Evolutionary conservation across 192 early-diverging fungal species (phyloP), one percentile per base, ranked within the genome.

Genomic region (Haplosporangium gracile): DNA sequence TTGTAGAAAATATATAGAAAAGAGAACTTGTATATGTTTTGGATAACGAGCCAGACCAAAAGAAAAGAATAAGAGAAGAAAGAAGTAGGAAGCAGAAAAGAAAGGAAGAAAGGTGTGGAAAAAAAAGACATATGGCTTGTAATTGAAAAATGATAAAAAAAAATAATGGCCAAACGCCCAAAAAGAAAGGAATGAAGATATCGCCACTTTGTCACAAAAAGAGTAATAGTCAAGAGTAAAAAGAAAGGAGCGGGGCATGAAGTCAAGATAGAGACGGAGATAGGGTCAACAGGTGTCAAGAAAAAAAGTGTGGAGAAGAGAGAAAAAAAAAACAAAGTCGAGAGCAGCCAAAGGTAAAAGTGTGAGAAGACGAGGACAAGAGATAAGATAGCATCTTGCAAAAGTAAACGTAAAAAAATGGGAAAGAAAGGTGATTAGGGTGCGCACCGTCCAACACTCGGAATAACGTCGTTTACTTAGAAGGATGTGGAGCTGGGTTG

Each of bases 371-470:
- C 7, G 60, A 32, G 26, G 24, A 8, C 55, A 9, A 26, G 9
- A 65, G 60, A 65, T 65, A 65, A 65, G 60, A 65, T 65, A 65
- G 60, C 60, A 65, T 60, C 57, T 29, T n/a, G 36, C 36, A 36
- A 36, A 36, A 36, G 36, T 36, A 36, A 60, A 24, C 1, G 5
- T 29, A 65, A 65, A 32, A 65, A 57, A 57, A 32, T 11, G 26
- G 57, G 57, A 29, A 63, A 8, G 2, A 29, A 32, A 15, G 60
- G 32, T 32, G 60, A 65, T 65, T 65, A 65, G n/a, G 11, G 29
- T 32, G 29, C 60, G 60, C 60, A 65, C 60, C 60, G 60, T 65
- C 60, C 60, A 65, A 65, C 29, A 32, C 60, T 65, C 60, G 60
- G 60, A 65, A 29, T 15, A 32, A 29, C 49, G 2, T 51, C 49